These are phyloP conservation scores for Xylaria sp. DNA, from an alignment of 2,329 filamentous ascomycete species.

Conservation along the genomic window DNA sequence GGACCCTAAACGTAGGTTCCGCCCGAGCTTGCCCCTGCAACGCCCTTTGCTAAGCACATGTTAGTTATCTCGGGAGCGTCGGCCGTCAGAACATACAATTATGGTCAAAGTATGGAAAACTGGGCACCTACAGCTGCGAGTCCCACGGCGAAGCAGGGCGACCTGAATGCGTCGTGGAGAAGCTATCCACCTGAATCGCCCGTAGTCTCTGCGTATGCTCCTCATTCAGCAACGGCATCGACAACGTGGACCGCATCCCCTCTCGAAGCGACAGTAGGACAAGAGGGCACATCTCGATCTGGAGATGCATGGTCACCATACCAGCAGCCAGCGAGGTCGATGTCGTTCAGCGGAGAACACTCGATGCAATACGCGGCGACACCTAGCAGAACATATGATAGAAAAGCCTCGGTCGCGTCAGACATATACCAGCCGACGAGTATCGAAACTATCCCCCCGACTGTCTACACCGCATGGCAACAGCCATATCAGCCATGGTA, in stretches of 20 bases:
- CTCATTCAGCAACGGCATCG: conserved; percentile 52
- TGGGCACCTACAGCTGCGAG: conserved; percentile 54
- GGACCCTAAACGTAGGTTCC: conserved; percentile 52
- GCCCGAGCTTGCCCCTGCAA: not conserved
- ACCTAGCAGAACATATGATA: conserved; percentile 47
- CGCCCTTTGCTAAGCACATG: conserved; percentile 34
- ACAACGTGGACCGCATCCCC: conserved; percentile 48
- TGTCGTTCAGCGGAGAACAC: conserved; percentile 55
- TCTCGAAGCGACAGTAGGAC: conserved; percentile 34
- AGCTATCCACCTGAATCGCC: conserved; percentile 57
- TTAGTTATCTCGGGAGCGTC: conserved; percentile 39
- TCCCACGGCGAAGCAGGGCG: conserved; percentile 47
- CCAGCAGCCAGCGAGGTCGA: conserved; percentile 49
- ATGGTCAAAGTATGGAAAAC: conserved; percentile 46
- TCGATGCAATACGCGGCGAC: conserved; percentile 48
- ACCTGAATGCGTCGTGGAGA: conserved; percentile 55
- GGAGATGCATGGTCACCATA: conserved; percentile 54
- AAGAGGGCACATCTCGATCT: conserved; percentile 46
- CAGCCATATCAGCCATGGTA: conserved; percentile 51
- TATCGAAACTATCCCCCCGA: conserved; percentile 37
- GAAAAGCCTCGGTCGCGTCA: conserved; percentile 49
- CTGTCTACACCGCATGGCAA: conserved; percentile 52
- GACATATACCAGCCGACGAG: conserved; percentile 51
- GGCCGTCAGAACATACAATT: conserved; percentile 45
- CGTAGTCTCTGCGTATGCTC: conserved; percentile 56